Percentiles rank a stretch among this genome's conserved stretches.
phyloP scores from a whole-genome alignment of 805 yeast species.

The Clavispora asparagi region DNA sequence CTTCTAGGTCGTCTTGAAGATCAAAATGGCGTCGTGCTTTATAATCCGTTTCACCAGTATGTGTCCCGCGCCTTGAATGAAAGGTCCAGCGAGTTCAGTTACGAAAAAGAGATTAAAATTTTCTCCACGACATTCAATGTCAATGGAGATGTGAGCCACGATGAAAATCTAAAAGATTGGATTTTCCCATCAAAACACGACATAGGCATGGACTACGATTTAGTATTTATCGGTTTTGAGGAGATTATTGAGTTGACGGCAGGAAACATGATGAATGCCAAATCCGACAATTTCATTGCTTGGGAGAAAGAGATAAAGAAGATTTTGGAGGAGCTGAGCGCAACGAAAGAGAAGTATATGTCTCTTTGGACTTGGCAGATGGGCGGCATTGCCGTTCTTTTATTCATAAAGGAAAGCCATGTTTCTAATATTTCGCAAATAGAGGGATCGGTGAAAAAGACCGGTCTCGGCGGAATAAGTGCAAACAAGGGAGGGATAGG shows the following conservation, averaged over 20 bases:
- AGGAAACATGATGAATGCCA: slow-evolving; percentile 77
- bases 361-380: slow-evolving; percentile 72
- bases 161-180: slow-evolving; percentile 40
- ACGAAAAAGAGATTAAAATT: slow-evolving; percentile 34
- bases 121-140: slow-evolving; percentile 53
- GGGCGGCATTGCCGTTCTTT: slow-evolving; percentile 74
- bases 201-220: slow-evolving; percentile 47
- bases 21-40: slow-evolving; percentile 39
- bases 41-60: slow-evolving; percentile 53
- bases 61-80: slow-evolving; percentile 38
- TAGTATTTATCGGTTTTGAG: slow-evolving; percentile 80
- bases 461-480: slow-evolving; percentile 92
- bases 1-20: slow-evolving; percentile 45
- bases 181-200: slow-evolving; percentile 37
- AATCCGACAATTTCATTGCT: slow-evolving; percentile 50
- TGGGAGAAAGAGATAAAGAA: slow-evolving; percentile 64
- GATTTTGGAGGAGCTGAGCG: slow-evolving; percentile 36
- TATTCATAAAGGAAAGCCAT: slow-evolving; percentile 58
- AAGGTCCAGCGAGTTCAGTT: slow-evolving; percentile 35
- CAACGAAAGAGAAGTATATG: slow-evolving; percentile 39
- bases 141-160: slow-evolving; percentile 40
- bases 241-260: slow-evolving; percentile 82
- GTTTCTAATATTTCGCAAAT: slow-evolving; percentile 51
- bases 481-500: slow-evolving; percentile 78
- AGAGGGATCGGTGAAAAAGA: slow-evolving; percentile 73